Evolutionary conservation across 805 yeast genomes (phyloP).

Genomic region (Yarrowia sp.): DNA sequence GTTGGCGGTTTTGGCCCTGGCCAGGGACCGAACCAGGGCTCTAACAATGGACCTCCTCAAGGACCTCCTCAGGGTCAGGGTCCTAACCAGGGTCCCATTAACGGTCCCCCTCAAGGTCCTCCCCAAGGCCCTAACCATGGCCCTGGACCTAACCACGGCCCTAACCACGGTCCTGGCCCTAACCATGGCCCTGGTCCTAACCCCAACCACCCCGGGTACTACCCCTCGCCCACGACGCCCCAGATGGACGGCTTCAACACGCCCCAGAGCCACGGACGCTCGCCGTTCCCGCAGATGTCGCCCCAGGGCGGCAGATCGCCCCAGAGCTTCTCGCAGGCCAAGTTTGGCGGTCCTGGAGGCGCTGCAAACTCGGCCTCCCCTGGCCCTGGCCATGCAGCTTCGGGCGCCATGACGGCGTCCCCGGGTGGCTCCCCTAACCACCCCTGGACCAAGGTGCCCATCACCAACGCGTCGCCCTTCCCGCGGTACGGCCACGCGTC

Average conservation of each 20-base stretch:
- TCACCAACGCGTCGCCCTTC: conserved; percentile 70
- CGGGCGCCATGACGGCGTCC: conserved; percentile 13
- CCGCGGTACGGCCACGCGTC: conserved; percentile 95
- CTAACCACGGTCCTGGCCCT: not conserved
- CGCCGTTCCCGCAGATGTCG: conserved; percentile 32
- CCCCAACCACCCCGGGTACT: not conserved
- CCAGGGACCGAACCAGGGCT: too few species aligned
- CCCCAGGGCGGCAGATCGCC: conserved; percentile 31
- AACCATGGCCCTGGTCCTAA: not conserved
- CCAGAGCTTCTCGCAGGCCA: conserved; percentile 16
- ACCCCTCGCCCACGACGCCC: conserved; percentile 11
- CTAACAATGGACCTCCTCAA: not conserved
- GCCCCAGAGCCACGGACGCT: conserved; percentile 27
- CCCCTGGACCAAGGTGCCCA: conserved; percentile 50
- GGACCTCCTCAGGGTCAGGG: not conserved
- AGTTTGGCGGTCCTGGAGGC: conserved; percentile 7
- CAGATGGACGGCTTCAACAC: conserved; percentile 23
- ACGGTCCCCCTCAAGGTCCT: too few species aligned
- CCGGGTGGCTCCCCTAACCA: conserved; percentile 7
- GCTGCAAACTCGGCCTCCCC: conserved; percentile 24
- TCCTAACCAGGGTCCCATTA: too few species aligned
- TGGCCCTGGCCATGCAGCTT: conserved; percentile 11
- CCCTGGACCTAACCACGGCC: not conserved
- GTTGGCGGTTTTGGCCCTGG: too few species aligned
- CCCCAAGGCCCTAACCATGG: too few species aligned